Evolutionary conservation across 169 alveolate genomes (phyloP), one percentile per base, ranked within the genome.

Genomic region (Babesia bovis): DNA sequence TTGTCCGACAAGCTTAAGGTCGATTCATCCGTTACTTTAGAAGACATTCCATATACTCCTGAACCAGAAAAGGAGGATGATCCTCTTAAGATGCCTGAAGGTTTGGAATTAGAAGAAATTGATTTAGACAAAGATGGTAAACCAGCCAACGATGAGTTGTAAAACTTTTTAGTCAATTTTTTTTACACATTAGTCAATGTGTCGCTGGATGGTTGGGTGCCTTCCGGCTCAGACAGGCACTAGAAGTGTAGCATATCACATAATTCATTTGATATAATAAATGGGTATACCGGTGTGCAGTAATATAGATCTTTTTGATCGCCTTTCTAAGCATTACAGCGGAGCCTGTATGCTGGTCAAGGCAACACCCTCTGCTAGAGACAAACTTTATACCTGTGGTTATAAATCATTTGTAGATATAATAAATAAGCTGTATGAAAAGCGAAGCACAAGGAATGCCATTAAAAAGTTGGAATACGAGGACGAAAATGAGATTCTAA

Each of bases 271-370:
- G 4, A 28, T 1, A 1, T 30, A 32, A 25, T 35, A 67, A 33
- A 67, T 67, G 77, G 53, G 30, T 1, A 42, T 53, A 23, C 63
- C 28, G 6, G 53, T 50, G 23, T 59, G 60, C 40, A 66, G 61
- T 45, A 35, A 25, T 3, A 44, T 19, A n/a, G 49, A 44, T 28
- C 85, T 65, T 19, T 71, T 71, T 44, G 78, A 75, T 15, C 71
- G 72, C 45, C 77, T 75, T 6, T 13, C 45, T 4, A 42, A 44
- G 55, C 47, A 38, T 32, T 65, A 33, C 41, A 5, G 35, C 7
- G 85, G 76, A 35, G 52, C 69, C 17, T 23, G 60, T 50, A 65
- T 75, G 21, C 77, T 75, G 40, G 78, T 65, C 49, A 75, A 56
- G 56, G 41, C 72, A 33, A 50, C 71, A n/a, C 55, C 44, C 25